Evolutionary conservation across 306 rosid genomes (phyloP), one percentile per base, ranked within the genome.

Genomic region (Alnus glutinosa): DNA sequence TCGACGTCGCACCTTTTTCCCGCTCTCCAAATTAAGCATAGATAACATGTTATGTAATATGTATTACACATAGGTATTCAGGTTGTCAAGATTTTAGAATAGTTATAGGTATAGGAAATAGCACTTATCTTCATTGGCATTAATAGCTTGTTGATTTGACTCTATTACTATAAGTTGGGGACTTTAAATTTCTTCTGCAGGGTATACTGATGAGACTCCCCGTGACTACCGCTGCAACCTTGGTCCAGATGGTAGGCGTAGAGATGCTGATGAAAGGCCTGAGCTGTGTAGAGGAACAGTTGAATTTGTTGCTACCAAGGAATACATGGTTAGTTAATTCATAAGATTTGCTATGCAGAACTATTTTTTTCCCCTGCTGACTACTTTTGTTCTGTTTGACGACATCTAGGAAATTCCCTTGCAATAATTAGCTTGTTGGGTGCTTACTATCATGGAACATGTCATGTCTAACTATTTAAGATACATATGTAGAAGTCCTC

Each of bases 271-370:
- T 88, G 99, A 93, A 85, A 88, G 98, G 85, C 93, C 97, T 46
- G 99, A 95, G 83, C 84, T 95, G 66, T 95, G 97, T 81, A 91
- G 94, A 87, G 99, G 99, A 89, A 88, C 99, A 49, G 99, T 95
- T 80, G 99, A 95, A 84, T 95, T 95, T 78, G 94, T 91, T 80
- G 99, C 99, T 46, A 89, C 99, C 37, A 93, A 89, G 85, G 99
- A 95, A 75, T 95, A 91, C 78, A 91, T 95, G 99, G 99, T 95
- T 79, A 81, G 96, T 85, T 85, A 64, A 54, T 79, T 73, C 85
- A 46, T 78, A 39, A 73, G 71, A 72, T 80, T 37, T 67, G 14
- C 62, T n/a, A 42, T 57, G 44, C 30, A 16, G 30, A 10, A 1
- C 39, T 9, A 34, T 67, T 16, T 68, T 7, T 68, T n/a, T 18